Base-by-base conservation (phyloP, 2,329 filamentous ascomycete species). In the Waltergamsia citrina region DNA sequence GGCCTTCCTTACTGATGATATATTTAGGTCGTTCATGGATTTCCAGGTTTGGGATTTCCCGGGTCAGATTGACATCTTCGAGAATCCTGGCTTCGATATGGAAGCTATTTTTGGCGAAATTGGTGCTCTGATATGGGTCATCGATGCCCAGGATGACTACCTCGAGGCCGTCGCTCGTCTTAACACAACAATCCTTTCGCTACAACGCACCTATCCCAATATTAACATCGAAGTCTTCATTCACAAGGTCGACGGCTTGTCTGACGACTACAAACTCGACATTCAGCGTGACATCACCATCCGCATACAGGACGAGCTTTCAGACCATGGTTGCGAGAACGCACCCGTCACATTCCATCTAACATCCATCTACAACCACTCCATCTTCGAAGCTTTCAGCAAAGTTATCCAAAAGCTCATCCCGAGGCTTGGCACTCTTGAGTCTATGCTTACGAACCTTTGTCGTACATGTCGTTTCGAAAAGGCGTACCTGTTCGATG, bases 191-290 rank as follows among this genome's bases (percentile, higher is more conserved):
- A 94, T 96, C 41, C 68, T 95, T 38, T 85, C 86, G 43, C 75
- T 98, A 2, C 85, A 94, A 53, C 78, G 86, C 44, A 78, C 77
- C 40, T 95, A 94, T 52, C 88, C 90, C 3, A 81, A 85, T 52
- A 92, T 96, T 61, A 94, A 95, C 57, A 84, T 98, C 44, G 90
- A 96, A 54, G 90, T 98, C 33, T 96, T 98, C 59, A 94, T 98
- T 48, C 92, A 98, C 71, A 98, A 98, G 58, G 90, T 95, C 22
- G 92, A 98, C 53, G 90, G 88, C n/a, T 70, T 98, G 12, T 92
- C 85, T 19, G 92, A 96, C 45, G 92, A 98, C 57, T 96, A 92
- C 67, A 88, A 92, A 53, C 78, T 88, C 38, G 92, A 98, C 50
- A 94, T 93, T 14, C 92, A 94, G 63, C 82, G 92, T 38, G 92